A percentile compares a stretch with the other conserved stretches of the same genome.
Evolutionary conservation across 2,329 filamentous ascomycete species (phyloP).

Genomic region (Alternaria brassicicola): DNA sequence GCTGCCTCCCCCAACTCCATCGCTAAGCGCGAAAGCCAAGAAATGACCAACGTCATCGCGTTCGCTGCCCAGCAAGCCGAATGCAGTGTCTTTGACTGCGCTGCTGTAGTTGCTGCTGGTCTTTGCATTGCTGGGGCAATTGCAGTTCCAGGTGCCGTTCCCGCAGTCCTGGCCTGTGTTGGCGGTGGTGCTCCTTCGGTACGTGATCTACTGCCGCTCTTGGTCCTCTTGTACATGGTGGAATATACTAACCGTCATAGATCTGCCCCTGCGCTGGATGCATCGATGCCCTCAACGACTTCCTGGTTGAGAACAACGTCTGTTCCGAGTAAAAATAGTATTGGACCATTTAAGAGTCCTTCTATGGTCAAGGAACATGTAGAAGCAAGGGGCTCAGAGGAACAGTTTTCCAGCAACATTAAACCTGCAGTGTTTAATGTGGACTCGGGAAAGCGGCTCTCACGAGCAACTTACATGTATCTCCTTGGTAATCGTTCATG

Average conservation of each 20-base stretch:
- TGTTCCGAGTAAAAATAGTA: background rate
- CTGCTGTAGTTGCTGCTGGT: slow-evolving; percentile 8
- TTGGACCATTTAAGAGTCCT: background rate
- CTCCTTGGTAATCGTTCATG: slow-evolving; percentile 2
- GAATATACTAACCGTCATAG: background rate
- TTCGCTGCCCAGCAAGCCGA: slow-evolving; percentile 12
- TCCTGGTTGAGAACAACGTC: slow-evolving; percentile 12
- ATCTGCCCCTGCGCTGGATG: slow-evolving; percentile 14
- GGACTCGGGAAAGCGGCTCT: background rate
- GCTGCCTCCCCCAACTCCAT: slow-evolving; percentile 12
- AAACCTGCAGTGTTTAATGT: background rate
- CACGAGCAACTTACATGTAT: background rate
- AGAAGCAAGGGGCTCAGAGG: background rate
- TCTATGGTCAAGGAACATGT: background rate
- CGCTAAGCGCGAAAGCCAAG: slow-evolving; percentile 9
- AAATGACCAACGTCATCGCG: slow-evolving; percentile 8
- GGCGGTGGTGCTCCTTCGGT: slow-evolving; percentile 11
- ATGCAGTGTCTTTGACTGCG: slow-evolving; percentile 13
- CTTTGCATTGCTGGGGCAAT: slow-evolving; percentile 9
- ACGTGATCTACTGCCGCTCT: background rate
- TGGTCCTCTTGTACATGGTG: background rate
- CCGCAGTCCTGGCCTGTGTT: slow-evolving; percentile 2
- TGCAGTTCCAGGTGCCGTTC: slow-evolving; percentile 7
- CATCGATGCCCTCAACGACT: slow-evolving; percentile 8
- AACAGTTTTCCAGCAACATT: background rate